Evolutionary conservation across 371 early-diverging fungal species (phyloP).

Genomic region (Lichtheimia hyalospora): DNA sequence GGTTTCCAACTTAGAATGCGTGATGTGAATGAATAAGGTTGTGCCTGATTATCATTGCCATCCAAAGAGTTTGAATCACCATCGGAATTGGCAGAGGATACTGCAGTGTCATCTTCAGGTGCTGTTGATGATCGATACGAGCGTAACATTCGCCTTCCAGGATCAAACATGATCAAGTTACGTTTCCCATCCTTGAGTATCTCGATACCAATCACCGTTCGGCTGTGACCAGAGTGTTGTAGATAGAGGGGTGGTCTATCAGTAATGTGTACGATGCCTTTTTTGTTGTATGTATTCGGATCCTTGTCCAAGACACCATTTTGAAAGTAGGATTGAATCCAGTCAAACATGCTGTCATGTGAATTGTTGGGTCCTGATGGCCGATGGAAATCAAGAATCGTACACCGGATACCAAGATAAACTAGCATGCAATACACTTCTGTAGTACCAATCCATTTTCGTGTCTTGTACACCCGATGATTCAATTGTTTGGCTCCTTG

Average conservation of each 20-base stretch:
- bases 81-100: constrained; percentile 1
- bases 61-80: constrained; percentile 7
- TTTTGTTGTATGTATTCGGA: constrained; percentile 1
- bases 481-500: constrained; percentile 66
- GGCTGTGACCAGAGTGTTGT: constrained; percentile 77
- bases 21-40: constrained; percentile 12
- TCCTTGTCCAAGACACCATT: neutral
- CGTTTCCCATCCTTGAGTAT: constrained; percentile 39
- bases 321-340: constrained; percentile 56
- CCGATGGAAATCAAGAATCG: constrained; percentile 68
- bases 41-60: constrained; percentile 6
- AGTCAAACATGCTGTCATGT: constrained; percentile 61
- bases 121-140: constrained; percentile 20
- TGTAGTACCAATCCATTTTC: constrained; percentile 81
- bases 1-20: constrained; percentile 15
- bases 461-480: constrained; percentile 56
- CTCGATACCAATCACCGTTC: constrained; percentile 72
- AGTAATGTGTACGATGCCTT: constrained; percentile 39
- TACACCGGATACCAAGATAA: constrained; percentile 61
- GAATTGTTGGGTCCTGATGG: constrained; percentile 59
- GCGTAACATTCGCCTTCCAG: constrained; percentile 50
- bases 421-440: constrained; percentile 69
- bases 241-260: constrained; percentile 69
- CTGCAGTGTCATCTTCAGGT: constrained; percentile 13
- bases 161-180: constrained; percentile 70